Base-by-base conservation (phyloP, 2,329 filamentous ascomycete species). In the Sphaceloma murrayae region DNA sequence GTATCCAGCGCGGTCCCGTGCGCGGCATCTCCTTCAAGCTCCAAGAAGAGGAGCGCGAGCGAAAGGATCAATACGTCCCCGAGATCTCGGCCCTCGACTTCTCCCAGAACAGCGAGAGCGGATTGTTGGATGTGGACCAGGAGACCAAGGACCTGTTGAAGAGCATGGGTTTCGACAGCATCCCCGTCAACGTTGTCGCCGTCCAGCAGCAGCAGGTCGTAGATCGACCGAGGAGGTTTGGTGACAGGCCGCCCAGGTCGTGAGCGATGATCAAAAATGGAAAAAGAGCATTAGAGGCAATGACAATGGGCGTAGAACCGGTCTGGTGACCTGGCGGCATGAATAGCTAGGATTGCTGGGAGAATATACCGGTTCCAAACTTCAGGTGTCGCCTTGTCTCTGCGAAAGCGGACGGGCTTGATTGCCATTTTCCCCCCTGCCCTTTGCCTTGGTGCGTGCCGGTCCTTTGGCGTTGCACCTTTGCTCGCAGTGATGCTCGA, bases 1-100 rank as follows among this genome's bases (percentile, higher is more conserved):
- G 91, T 73, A 98, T 98, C 62, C 91, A 96, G 78, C 87, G 91
- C 69, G 91, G 91, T 56, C 91, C 91, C 56, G 91, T 98, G 72
- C 93, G 91, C 63, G 91, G 91, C 77, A 98, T 98, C 74, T 98
- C 93, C 72, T 98, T 98, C 88, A 98, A 98, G 81, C 85, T 98
- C 51, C 91, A 98, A 76, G 91, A 98, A 77, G 91, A 98, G 78
- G 91, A 98, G 82, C 86, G 91, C 79, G 91, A 98, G 77, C 84
- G 91, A 69, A 98, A 98, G 85, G 91, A 98, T 77, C 91, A 98
- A 78, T 98, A 95, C 77, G 91, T 98, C 56, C 91, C 91, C 65
- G 91, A 98, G 75, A 78, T 98, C 61, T 98, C 93, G 51, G 91
- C 91, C 65, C 84, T 98, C 67, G 91, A 98, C 78, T 94, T 95